Base-by-base conservation (phyloP, 2,329 filamentous ascomycete genomes). In the Beauveria rudraprayagi region DNA sequence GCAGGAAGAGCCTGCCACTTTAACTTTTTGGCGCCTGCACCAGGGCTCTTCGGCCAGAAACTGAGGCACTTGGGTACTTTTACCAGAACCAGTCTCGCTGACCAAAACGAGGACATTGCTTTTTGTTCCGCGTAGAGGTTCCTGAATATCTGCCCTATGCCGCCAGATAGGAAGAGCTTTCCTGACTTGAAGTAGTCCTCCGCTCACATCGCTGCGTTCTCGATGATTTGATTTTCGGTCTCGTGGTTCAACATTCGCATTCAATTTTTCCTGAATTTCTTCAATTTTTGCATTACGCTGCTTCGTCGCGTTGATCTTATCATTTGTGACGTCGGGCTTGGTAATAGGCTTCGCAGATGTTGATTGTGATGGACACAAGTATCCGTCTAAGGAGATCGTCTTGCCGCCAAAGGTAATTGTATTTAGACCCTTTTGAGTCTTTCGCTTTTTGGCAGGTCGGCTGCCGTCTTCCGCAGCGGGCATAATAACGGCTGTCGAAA, bases 11-110 rank as follows among this genome's bases (percentile, higher is more conserved):
- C 65, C 70, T 5, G 65, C 61, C 24, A 87, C 66, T 55, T 77
- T 82, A 51, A 85, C 80, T 61, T 74, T 83, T 61, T 79, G 80
- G 41, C 80, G 82, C 59, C 78, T 80, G 72, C 92, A 96, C 92
- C 92, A 97, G 7, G 84, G 75, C 69, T 97, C 90, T 28, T 78
- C 74, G 51, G 88, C 83, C 8, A 99, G 77, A 64, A 96, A 97
- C 69, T 97, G 94, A 0, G 94, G 93, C 0, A 97, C 87, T 74
- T 99, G 94, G 0, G 94, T 99, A 77, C 90, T 95, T 76, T 99
- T 99, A 71, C 94, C 94, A 16, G 91, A 96, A 71, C 94, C 94
- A 0, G 94, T 99, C 73, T 97, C 93, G 76, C 93, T 93, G 2
- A 94, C 88, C 16, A 99, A 77, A 0, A 99, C 80, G 56, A 99